A percentile compares a stretch with the other conserved stretches of the same genome.
phyloP scores from a whole-genome alignment of 306 rosid species.

The Trifolium fragiferum region DNA sequence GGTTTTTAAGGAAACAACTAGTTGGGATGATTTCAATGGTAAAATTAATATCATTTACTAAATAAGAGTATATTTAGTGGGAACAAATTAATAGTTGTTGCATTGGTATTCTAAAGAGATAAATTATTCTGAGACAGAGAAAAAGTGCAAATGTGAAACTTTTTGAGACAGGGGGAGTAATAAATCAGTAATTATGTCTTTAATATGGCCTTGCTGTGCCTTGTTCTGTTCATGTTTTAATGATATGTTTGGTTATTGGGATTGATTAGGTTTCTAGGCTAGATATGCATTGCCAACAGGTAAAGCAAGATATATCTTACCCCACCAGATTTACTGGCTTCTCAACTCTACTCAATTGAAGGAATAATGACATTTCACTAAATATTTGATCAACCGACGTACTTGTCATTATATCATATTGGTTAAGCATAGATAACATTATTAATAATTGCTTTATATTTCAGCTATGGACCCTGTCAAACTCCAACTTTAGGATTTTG shows the following conservation, averaged over 20 bases:
- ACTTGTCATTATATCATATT: conserved; percentile 33
- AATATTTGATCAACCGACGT: conserved; percentile 23
- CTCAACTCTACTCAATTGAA: conserved; percentile 17
- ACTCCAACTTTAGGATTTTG: conserved; percentile 98
- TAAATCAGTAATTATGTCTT: conserved; percentile 10
- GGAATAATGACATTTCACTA: conserved; percentile 19
- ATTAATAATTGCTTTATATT: conserved; percentile 49
- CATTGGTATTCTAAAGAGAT: too few species aligned
- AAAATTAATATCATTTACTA: too few species aligned
- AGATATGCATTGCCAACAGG: conserved; percentile 22
- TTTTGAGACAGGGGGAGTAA: background rate
- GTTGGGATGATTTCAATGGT: too few species aligned
- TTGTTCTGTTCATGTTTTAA: conserved; percentile 31
- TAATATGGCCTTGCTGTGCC: conserved; percentile 26
- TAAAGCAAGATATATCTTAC: conserved; percentile 23
- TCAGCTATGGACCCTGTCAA: conserved; percentile 99
- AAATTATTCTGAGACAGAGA: too few species aligned
- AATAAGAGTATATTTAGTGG: too few species aligned
- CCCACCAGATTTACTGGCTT: conserved; percentile 35
- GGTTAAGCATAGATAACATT: conserved; percentile 37
- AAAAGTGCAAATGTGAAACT: too few species aligned
- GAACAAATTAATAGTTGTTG: too few species aligned
- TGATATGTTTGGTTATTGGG: conserved; percentile 25
- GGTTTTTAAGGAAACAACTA: too few species aligned
- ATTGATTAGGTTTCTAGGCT: conserved; percentile 37